Evolutionary conservation across 352 stramenopile genomes (phyloP).

Genomic region (Phytophthora brassicae): DNA sequence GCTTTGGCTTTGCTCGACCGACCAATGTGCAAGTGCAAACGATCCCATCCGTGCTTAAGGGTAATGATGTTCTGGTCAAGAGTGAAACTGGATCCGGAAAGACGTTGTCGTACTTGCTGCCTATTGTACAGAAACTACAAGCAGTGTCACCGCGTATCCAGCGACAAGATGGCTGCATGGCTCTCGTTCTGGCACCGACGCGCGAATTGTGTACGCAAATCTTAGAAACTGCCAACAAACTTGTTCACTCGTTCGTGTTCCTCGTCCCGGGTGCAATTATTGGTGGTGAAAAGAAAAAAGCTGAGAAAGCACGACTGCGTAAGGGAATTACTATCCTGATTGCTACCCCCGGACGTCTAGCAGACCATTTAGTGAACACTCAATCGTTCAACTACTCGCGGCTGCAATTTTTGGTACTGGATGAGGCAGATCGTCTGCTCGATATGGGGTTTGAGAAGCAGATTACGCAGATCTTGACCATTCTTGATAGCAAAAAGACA

Average conservation of each 20-base stretch:
- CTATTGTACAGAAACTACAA: constrained; percentile 92
- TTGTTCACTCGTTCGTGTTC: constrained; percentile 93
- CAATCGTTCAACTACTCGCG: constrained; percentile 87
- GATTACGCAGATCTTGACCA: constrained; percentile 97
- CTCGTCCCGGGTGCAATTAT: constrained; percentile 90
- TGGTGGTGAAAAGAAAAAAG: constrained; percentile 92
- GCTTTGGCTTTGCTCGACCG: constrained; percentile 76
- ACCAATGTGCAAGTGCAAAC: constrained; percentile 86
- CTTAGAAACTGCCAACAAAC: constrained; percentile 92
- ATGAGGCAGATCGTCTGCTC: constrained; percentile 99
- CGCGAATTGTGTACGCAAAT: constrained; percentile 96
- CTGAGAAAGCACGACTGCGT: constrained; percentile 83
- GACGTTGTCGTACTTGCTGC: constrained; percentile 95
- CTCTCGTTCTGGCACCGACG: constrained; percentile 93
- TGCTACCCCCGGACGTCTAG: constrained; percentile 96
- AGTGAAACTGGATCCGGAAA: constrained; percentile 97
- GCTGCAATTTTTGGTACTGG: constrained; percentile 96
- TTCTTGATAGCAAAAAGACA: constrained; percentile 92
- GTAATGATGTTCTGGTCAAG: constrained; percentile 93
- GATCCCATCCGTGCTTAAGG: constrained; percentile 65
- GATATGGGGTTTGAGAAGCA: constrained; percentile 99
- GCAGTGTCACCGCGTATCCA: constrained; percentile 65
- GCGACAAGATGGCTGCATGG: constrained; percentile 85
- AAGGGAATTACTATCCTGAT: constrained; percentile 97
- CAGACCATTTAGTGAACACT: constrained; percentile 96